Base-by-base conservation (phyloP, 306 rosid genomes). In the Cyclanthera cordifolia region DNA sequence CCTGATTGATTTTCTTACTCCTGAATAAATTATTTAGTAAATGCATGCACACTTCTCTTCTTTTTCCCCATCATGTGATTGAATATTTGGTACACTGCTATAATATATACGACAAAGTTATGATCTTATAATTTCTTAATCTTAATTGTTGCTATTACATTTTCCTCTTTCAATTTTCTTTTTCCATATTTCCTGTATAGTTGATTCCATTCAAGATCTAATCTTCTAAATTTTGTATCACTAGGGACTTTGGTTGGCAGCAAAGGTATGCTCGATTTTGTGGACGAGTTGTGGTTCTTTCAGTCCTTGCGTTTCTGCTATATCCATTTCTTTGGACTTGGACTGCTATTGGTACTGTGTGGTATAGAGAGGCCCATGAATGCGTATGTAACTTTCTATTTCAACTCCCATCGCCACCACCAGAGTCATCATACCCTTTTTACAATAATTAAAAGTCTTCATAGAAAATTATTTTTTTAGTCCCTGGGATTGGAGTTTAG, bases 251-350 rank as follows among this genome's bases (percentile, higher is more conserved):
- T 77, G 99, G 99, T 72, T 66, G 88, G 99, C 99, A 93, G 84
- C 99, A 93, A 78, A 86, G 95, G 72, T 81, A 88, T 81, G 99
- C 95, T 81, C 99, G 96, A 64, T 90, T 93, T 85, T 90, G 95
- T 76, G 96, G 99, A 75, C 82, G 99, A 81, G 73, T 93, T 67
- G 95, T 78, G 54, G 99, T 93, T 73, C 86, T 90, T 67, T 90
- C 99, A 7, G 73, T 90, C 71, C 91, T 93, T 68, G 82, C 82
- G 34, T 67, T 93, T 74, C 84, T 88, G 61, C 96, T 93, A 56
- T 93, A 90, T 79, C 99, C 99, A 59, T 90, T 90, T 81, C 96
- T 93, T 58, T 93, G 97, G 96, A 85, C 91, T 70, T 93, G 99
- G 99, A 93, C 97, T 47, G 85, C 87, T 25, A 80, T 86, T 69